These are phyloP conservation scores for Pseudogymnoascus sp. DNA, from an alignment of 2,329 filamentous ascomycete species.

Conservation along the genomic window DNA sequence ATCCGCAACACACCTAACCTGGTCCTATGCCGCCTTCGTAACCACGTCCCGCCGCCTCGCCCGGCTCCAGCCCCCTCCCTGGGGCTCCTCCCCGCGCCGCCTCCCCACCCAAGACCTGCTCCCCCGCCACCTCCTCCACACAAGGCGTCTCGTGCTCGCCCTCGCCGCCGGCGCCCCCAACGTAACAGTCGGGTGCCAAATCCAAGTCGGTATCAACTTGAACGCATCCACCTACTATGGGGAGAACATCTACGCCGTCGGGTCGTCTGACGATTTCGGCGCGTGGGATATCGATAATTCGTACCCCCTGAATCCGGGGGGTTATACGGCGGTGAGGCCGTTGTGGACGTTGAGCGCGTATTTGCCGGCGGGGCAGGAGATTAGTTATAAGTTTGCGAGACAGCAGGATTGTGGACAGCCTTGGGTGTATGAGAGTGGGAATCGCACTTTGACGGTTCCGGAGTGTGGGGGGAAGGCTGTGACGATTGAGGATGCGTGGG, in stretches of 20 bases:
- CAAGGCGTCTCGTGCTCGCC: constrained; percentile 40
- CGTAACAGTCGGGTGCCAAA: not conserved
- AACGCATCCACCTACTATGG: constrained; percentile 50
- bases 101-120: constrained; percentile 29
- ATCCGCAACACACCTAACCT: constrained; percentile 64
- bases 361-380: constrained; percentile 35
- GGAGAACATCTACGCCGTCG: constrained; percentile 58
- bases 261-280: constrained; percentile 52
- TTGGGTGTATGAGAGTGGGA: constrained; percentile 39
- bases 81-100: constrained; percentile 45
- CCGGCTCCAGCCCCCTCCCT: constrained; percentile 48
- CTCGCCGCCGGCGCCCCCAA: constrained; percentile 43
- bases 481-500: constrained; percentile 35
- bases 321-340: constrained; percentile 45
- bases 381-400: constrained; percentile 42
- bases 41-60: constrained; percentile 52
- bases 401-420: constrained; percentile 38
- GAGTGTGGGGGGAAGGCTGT: constrained; percentile 28
- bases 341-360: constrained; percentile 39
- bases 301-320: constrained; percentile 47
- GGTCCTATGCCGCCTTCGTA: constrained; percentile 67
- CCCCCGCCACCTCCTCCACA: constrained; percentile 28
- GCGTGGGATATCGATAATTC: constrained; percentile 52
- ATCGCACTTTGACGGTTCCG: constrained; percentile 37
- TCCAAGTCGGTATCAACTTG: constrained; percentile 47